A percentile compares a stretch with the other conserved stretches of the same genome.
phyloP scores from a whole-genome alignment of 2,329 filamentous ascomycete species.

The Pezicula carpinea region DNA sequence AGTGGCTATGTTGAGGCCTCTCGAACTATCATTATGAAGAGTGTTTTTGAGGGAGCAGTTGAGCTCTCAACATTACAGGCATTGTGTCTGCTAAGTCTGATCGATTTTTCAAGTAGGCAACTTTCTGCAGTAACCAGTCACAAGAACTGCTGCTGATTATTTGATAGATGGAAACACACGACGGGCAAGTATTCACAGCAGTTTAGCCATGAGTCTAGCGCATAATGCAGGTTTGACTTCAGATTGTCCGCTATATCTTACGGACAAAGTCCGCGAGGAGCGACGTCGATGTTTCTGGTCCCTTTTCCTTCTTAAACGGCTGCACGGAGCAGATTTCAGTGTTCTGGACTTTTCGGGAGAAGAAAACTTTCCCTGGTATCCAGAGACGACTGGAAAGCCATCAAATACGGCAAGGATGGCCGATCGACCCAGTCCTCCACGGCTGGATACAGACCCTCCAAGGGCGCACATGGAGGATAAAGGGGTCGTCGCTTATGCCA shows the following conservation, averaged over 20 bases:
- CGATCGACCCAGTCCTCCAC: background rate
- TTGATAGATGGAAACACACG: constrained; percentile 38
- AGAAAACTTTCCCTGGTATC: constrained; percentile 33
- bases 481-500: constrained; percentile 42
- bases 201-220: constrained; percentile 39
- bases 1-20: constrained; percentile 33
- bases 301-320: constrained; percentile 26
- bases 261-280: constrained; percentile 22
- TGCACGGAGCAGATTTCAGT: constrained; percentile 33
- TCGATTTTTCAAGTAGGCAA: constrained; percentile 32
- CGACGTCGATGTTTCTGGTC: constrained; percentile 30
- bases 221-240: constrained; percentile 39
- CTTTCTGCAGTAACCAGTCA: background rate
- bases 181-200: constrained; percentile 38
- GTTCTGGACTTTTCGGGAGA: constrained; percentile 33
- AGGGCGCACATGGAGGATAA: constrained; percentile 23
- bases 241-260: constrained; percentile 22
- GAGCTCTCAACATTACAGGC: constrained; percentile 35
- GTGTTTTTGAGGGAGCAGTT: constrained; percentile 30
- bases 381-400: constrained; percentile 29
- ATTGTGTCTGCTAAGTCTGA: constrained; percentile 32
- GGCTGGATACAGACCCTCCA: constrained; percentile 1
- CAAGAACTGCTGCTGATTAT: background rate
- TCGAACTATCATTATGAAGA: constrained; percentile 28
- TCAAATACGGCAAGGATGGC: background rate